These are phyloP conservation scores for Casaregolazyma lundiana DNA, from an alignment of 1,139 yeast genomes.

Conservation along the genomic window DNA sequence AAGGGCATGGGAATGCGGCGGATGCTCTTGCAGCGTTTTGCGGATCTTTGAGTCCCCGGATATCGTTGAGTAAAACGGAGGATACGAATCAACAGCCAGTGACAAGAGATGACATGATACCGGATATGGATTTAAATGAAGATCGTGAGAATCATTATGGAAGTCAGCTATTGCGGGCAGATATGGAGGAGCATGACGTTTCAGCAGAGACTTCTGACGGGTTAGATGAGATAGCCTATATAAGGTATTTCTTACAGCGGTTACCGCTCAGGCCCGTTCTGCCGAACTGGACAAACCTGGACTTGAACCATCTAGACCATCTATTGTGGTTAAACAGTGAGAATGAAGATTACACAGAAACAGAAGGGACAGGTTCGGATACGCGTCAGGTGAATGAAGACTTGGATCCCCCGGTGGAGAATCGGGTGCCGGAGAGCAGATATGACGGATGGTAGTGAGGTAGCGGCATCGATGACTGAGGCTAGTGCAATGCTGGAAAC, in stretches of 20 bases:
- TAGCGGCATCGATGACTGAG: too few relatives aligned
- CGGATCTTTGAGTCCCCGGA: background rate
- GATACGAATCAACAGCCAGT: background rate
- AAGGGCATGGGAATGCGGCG: too few relatives aligned
- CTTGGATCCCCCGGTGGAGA: background rate
- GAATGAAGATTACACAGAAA: background rate
- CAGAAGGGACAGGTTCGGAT: background rate
- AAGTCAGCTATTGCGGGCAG: too few relatives aligned
- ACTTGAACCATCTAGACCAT: too few relatives aligned
- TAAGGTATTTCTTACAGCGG: conserved; percentile 1
- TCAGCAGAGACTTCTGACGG: background rate
- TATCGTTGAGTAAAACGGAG: too few relatives aligned
- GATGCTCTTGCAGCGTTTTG: too few relatives aligned
- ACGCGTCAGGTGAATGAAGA: too few relatives aligned
- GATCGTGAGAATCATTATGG: background rate
- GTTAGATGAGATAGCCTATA: background rate
- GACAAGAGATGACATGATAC: background rate
- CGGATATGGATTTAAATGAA: background rate
- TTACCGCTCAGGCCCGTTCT: conserved; percentile 2
- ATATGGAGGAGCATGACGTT: background rate
- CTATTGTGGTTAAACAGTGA: background rate
- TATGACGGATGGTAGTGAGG: too few relatives aligned
- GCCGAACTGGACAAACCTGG: conserved; percentile 4
- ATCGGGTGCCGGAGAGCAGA: background rate
- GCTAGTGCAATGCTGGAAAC: too few relatives aligned